Percentiles rank a stretch among this genome's conserved stretches.
Conservation (phyloP, 2,329 filamentous ascomycete genomes). For the Xylariomycetidae sp. region DNA sequence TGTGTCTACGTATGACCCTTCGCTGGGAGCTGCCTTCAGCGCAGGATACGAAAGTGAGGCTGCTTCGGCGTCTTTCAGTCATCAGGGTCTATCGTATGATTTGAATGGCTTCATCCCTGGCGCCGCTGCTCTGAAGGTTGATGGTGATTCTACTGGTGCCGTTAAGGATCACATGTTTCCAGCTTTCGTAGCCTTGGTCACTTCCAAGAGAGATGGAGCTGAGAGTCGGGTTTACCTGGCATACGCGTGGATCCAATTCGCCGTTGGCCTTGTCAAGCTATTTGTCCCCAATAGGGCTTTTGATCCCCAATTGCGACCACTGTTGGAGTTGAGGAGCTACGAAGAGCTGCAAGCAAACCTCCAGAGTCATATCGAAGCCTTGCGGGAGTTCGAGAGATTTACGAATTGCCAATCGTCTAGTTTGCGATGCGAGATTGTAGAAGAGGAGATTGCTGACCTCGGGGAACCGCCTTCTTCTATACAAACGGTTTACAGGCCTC, state of each 20-base stretch:
- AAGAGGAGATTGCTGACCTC: constrained; percentile 57
- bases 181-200: constrained; percentile 39
- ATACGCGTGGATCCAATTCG: constrained; percentile 71
- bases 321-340: constrained; percentile 60
- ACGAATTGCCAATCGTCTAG: constrained; percentile 67
- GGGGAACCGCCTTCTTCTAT: constrained; percentile 63
- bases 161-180: constrained; percentile 37
- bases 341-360: constrained; percentile 53
- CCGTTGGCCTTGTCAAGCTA: constrained; percentile 67
- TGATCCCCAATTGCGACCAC: constrained; percentile 67
- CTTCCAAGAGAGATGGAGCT: constrained; percentile 23
- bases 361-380: constrained; percentile 49
- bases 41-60: constrained; percentile 18
- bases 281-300: constrained; percentile 85
- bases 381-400: constrained; percentile 60
- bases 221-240: constrained; percentile 34
- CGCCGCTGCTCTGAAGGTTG: constrained; percentile 15
- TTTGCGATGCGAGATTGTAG: constrained; percentile 58
- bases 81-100: constrained; percentile 21
- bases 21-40: constrained; percentile 23
- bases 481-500: constrained; percentile 66
- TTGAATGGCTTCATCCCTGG: constrained; percentile 17
- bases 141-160: constrained; percentile 21
- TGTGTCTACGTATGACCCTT: constrained; percentile 33
- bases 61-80: constrained; percentile 13